Evolutionary conservation across 1,284 basidiomycete species (phyloP).

Genomic region (Flammula alnicola): DNA sequence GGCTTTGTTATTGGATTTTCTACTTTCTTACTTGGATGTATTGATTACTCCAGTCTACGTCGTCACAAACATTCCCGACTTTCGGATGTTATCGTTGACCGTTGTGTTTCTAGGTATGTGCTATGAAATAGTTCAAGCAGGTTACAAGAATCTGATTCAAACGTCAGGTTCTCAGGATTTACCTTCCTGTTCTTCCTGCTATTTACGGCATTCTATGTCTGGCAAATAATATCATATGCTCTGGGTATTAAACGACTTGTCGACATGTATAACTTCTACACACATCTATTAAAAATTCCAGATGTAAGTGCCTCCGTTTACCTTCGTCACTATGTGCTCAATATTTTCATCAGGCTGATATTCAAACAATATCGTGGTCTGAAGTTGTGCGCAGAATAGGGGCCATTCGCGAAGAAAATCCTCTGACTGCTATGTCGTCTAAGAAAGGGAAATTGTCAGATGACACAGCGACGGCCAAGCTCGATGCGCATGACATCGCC

Average conservation of each 20-base stretch:
- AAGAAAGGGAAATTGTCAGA: constrained; percentile 49
- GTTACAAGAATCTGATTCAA: constrained; percentile 9
- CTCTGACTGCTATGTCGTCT: constrained; percentile 84
- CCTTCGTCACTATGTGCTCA: constrained; percentile 6
- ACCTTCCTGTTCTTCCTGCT: constrained; percentile 82
- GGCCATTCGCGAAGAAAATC: constrained; percentile 89
- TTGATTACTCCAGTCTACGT: constrained; percentile 87
- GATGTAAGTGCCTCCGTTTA: constrained; percentile 65
- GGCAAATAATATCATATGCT: constrained; percentile 70
- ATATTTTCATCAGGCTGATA: constrained; percentile 72
- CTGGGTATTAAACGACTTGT: constrained; percentile 75
- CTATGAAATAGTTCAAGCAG: background rate
- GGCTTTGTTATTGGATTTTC: constrained; percentile 98
- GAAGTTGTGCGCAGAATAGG: constrained; percentile 91
- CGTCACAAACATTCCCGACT: constrained; percentile 67
- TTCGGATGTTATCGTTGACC: constrained; percentile 79
- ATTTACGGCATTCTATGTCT: constrained; percentile 82
- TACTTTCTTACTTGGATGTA: constrained; percentile 92
- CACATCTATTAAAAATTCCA: constrained; percentile 74
- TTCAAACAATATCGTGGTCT: constrained; percentile 97
- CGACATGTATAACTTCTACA: constrained; percentile 94
- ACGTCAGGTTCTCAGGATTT: constrained; percentile 77
- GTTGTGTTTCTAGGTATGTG: constrained; percentile 80
- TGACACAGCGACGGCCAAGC: constrained; percentile 68
- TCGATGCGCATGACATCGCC: constrained; percentile 96